A percentile compares a stretch with the other conserved stretches of the same genome.
These are phyloP conservation scores for Candolleomyces eurysporus DNA, from an alignment of 768 basidiomycete genomes.

Conservation along the genomic window DNA sequence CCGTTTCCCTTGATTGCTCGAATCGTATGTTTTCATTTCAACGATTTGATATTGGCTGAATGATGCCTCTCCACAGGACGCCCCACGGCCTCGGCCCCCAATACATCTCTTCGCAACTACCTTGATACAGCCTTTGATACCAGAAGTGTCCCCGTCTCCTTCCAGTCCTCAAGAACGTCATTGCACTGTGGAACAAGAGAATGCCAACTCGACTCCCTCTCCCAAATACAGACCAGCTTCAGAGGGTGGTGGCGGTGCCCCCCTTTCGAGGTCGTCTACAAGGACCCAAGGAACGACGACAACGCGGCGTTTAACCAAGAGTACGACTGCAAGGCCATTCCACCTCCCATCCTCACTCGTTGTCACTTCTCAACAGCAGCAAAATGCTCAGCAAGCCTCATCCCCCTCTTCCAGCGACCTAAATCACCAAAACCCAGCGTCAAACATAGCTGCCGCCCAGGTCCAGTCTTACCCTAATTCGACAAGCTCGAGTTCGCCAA, in stretches of 20 bases:
- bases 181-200: too few relatives aligned
- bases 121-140: too few relatives aligned
- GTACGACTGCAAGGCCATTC: background rate
- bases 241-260: background rate
- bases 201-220: too few relatives aligned
- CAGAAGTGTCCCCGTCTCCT: too few relatives aligned
- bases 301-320: background rate
- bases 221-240: background rate
- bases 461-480: too few relatives aligned
- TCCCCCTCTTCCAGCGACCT: too few relatives aligned
- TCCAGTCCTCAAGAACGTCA: too few relatives aligned
- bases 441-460: too few relatives aligned
- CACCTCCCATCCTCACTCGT: background rate
- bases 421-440: too few relatives aligned
- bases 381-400: too few relatives aligned
- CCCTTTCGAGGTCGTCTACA: background rate
- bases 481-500: background rate
- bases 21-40: constrained; percentile 27
- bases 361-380: background rate
- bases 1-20: constrained; percentile 35
- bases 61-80: constrained; percentile 24
- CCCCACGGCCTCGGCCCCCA: constrained; percentile 33
- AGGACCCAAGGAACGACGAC: background rate
- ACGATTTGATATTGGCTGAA: background rate
- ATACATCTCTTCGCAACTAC: constrained; percentile 32